These are phyloP conservation scores for Annulohypoxylon nitens DNA, from an alignment of 495 filamentous ascomycete genomes.

Conservation along the genomic window DNA sequence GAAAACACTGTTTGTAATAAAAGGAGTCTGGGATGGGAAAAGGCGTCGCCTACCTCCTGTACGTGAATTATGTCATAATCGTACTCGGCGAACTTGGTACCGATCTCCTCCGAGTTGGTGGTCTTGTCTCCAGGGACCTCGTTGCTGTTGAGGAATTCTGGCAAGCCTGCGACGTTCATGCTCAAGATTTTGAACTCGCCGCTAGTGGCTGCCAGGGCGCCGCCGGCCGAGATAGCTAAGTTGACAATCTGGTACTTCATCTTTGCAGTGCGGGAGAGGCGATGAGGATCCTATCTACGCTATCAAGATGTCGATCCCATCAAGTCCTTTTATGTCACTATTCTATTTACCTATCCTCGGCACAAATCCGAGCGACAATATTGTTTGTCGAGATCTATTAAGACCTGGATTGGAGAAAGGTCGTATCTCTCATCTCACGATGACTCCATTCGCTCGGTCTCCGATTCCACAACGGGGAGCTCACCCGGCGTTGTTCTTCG, in stretches of 20 bases:
- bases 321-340: constrained; percentile 28
- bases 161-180: constrained; percentile 73
- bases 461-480: constrained; percentile 41
- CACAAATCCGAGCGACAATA: constrained; percentile 6
- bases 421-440: constrained; percentile 34
- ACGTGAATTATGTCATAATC: constrained; percentile 71
- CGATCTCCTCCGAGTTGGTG: constrained; percentile 63
- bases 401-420: constrained; percentile 19
- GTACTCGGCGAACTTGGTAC: constrained; percentile 62
- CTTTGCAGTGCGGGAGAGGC: constrained; percentile 18
- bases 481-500: constrained; percentile 30
- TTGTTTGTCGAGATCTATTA: constrained; percentile 11
- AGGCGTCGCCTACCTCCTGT: constrained; percentile 63
- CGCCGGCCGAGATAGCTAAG: constrained; percentile 27
- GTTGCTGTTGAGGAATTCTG: constrained; percentile 65
- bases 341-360: constrained; percentile 13
- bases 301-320: not conserved
- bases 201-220: constrained; percentile 38
- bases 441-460: constrained; percentile 39
- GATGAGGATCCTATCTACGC: constrained; percentile 2
- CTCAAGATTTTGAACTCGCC: constrained; percentile 65
- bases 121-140: constrained; percentile 66
- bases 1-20: not conserved
- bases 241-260: constrained; percentile 35
- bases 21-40: constrained; percentile 9